phyloP scores from a whole-genome alignment of 2,329 filamentous ascomycete species.

The Colletotrichum tropicicola region DNA sequence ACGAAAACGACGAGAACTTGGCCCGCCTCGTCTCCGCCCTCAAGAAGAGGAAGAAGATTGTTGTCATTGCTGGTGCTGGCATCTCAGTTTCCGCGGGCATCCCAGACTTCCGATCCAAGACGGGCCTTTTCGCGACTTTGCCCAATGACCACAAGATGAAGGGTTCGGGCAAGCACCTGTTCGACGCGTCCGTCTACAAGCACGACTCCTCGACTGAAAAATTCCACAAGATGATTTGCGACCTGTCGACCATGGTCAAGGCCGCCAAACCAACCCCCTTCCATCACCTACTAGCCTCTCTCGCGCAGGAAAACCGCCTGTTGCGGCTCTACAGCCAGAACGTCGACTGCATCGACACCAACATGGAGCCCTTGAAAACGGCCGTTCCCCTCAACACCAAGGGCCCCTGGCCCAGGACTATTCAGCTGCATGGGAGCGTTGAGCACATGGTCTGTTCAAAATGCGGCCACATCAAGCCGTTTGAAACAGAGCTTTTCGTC shows the following conservation, averaged over 20 bases:
- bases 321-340: slow-evolving; percentile 96
- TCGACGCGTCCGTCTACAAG: slow-evolving; percentile 97
- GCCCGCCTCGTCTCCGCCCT: slow-evolving; percentile 78
- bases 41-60: slow-evolving; percentile 92
- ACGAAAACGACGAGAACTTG: slow-evolving; percentile 63
- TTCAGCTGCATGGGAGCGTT: slow-evolving; percentile 93
- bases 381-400: slow-evolving; percentile 82
- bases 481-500: slow-evolving; percentile 82
- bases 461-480: slow-evolving; percentile 79
- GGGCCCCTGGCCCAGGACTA: slow-evolving; percentile 90
- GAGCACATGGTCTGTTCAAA: slow-evolving; percentile 98
- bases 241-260: slow-evolving; percentile 81
- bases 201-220: slow-evolving; percentile 87
- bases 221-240: slow-evolving; percentile 96
- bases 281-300: slow-evolving; percentile 90
- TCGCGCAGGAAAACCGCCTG: slow-evolving; percentile 86
- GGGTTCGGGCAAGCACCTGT: slow-evolving; percentile 92
- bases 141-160: slow-evolving; percentile 91
- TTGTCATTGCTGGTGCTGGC: slow-evolving; percentile 94
- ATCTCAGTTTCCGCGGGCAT: slow-evolving; percentile 98
- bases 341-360: slow-evolving; percentile 93
- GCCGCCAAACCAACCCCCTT: slow-evolving; percentile 85
- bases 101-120: slow-evolving; percentile 93
- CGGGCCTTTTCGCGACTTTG: slow-evolving; percentile 87
- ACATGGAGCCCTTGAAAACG: slow-evolving; percentile 81